Base-by-base conservation (phyloP, 768 basidiomycete species). In the Collybia mongolica region DNA sequence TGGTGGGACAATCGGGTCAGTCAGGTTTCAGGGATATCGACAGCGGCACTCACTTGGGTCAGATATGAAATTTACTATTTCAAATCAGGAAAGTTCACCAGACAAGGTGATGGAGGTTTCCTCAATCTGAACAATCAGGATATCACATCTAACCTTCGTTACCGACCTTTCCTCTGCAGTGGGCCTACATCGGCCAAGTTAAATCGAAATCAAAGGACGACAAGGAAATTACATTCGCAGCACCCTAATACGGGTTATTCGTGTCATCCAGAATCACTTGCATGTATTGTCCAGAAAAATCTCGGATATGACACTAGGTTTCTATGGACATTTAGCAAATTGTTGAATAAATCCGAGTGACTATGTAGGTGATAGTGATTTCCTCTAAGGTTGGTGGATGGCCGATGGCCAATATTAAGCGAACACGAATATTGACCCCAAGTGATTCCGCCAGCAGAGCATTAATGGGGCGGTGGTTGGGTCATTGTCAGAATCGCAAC, bases 51-150 rank as follows among this genome's bases (percentile, higher is more conserved):
- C 6, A 32, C 11, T 32, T 9, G 9, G 39, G 14, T 19, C 19
- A 60, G 59, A 12, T 63, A 49, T 48, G 61, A 63, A 40, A 58
- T 63, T 20, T 58, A 63, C 46, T 59, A 55, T 52, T 54, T 58
- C 53, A 56, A 57, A 22, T 39, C 48, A n/a, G 62, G 62, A 12
- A 42, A 40, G 12, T 61, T 63, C 46, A 29, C 24, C 4, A 46
- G 55, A 19, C 22, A 53, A 29, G 57, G 60, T 17, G 60, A 61
- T 51, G 60, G 62, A n/a, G 60, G 62, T 8, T 61, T 55, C 28
- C 49, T 59, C 42, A 63, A 63, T 40, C 60, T 63, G 39, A 49
- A 60, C 48, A 36, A 23, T 39, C 42, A 41, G 19, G 3, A 18
- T 7, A 14, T 36, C 24, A 9, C 14, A 8, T 17, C n/a, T 29